Percentiles rank a stretch among this genome's conserved stretches.
These are phyloP conservation scores for Populus davidiana DNA, from an alignment of 345 rosid species.

Conservation along the genomic window DNA sequence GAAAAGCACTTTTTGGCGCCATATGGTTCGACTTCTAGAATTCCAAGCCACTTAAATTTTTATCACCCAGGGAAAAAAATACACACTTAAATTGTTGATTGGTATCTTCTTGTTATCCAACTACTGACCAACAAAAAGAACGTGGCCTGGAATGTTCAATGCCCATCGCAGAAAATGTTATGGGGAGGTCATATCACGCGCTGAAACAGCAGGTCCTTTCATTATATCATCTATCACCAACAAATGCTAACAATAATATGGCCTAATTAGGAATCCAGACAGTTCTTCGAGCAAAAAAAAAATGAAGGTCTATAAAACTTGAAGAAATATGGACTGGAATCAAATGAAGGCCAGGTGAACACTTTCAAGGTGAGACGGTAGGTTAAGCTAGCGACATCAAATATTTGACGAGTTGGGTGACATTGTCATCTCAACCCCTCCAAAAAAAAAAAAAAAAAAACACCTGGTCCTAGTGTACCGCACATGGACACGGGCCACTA, in stretches of 20 bases:
- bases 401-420: too few species aligned
- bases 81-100: not conserved
- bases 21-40: not conserved
- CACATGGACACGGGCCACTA: too few species aligned
- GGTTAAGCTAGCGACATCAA: too few species aligned
- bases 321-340: not conserved
- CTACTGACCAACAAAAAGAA: not conserved
- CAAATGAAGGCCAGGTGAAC: too few species aligned
- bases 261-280: not conserved
- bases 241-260: not conserved
- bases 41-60: conserved; percentile 12
- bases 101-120: not conserved
- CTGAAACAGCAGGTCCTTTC: not conserved
- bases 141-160: conserved; percentile 1
- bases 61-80: not conserved
- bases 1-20: conserved; percentile 10
- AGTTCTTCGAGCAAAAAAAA: not conserved
- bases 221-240: not conserved
- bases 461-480: too few species aligned
- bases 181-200: not conserved
- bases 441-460: too few species aligned
- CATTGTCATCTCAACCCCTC: too few species aligned
- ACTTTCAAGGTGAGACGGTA: too few species aligned
- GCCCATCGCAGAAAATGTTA: not conserved
- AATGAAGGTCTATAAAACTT: not conserved